Evolutionary conservation across 2,329 filamentous ascomycete genomes (phyloP).

Genomic region (Cladosporium sp.): DNA sequence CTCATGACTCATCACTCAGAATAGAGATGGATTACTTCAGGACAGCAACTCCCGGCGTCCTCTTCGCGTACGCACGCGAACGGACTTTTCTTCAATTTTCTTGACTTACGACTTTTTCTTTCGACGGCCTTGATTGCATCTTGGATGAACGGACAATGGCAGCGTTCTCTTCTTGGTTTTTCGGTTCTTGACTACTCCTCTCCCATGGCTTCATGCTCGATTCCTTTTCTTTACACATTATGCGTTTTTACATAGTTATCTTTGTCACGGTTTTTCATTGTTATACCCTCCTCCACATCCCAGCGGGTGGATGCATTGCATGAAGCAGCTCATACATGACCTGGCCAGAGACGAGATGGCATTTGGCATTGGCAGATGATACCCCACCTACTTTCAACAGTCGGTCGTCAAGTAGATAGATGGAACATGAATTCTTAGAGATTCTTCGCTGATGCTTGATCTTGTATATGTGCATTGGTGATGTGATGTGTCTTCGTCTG

Average conservation of each 20-base stretch:
- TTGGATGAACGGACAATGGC: background rate
- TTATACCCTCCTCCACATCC: too few species aligned
- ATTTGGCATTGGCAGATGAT: conserved; percentile 11
- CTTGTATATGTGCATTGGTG: too few species aligned
- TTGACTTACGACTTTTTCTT: background rate
- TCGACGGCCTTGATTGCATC: background rate
- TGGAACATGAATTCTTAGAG: background rate
- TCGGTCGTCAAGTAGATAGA: conserved; percentile 9
- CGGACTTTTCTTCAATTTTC: background rate
- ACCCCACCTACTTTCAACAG: conserved; percentile 10
- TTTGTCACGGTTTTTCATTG: too few species aligned
- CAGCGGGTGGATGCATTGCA: conserved; percentile 11
- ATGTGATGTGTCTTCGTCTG: too few species aligned
- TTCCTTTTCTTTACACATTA: background rate
- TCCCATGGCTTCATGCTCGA: background rate
- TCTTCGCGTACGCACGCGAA: background rate
- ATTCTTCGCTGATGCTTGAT: too few species aligned
- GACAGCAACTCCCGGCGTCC: background rate
- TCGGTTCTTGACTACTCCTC: background rate
- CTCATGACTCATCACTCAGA: conserved; percentile 1
- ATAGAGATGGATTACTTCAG: too few species aligned
- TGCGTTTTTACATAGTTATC: too few species aligned
- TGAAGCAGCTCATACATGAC: conserved; percentile 1
- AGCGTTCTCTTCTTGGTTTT: background rate
- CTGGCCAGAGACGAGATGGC: conserved; percentile 1